Evolutionary conservation across 192 early-diverging fungal species (phyloP), one percentile per base, ranked within the genome.

Genomic region (Rhizophagus clarus): DNA sequence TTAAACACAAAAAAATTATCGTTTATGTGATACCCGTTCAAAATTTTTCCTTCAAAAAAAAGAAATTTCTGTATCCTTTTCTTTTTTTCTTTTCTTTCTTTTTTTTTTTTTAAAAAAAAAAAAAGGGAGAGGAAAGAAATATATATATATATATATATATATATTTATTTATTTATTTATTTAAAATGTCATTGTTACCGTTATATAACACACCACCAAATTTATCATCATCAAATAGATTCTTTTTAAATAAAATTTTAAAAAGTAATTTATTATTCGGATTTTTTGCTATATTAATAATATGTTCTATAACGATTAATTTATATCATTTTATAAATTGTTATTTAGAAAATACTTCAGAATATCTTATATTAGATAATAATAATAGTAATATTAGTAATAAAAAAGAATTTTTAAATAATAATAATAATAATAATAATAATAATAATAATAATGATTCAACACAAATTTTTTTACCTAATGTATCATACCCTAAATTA

Each of bases 401-500:
- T 56, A 56, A 20, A 5, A 20, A 6, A 20, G 47, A 49, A 12
- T 14, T 9, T 47, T 47, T 47, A 47, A 51, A 17, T 51, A 14
- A 4, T 51, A 17, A 51, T 51, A 51, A 22, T 20, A 42, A 42
- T 42, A 42, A 42, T 42, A 42, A 42, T 42, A 7, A 10, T 42
- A 42, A 7, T 20, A 15, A 20, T 56, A 56, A 20, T 20, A 20
- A 20, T 17, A 51, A 17, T 51, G 4, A 15, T 15, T 56, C 15
- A 56, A 56, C 4, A 2, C 51, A 56, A 56, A 56, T 4, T 56
- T 56, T 56, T 56, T 56, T 56, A 20, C 74, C 74, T 5, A 7
- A 60, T 61, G 56, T 49, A 37, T 31, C 74, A 61, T 10, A 75
- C 14, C 56, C 74, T 24, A 49, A 75, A 61, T 32, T 75, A 31